These are phyloP conservation scores for Clitopilus passeckerianus DNA, from an alignment of 768 basidiomycete genomes.

Conservation along the genomic window DNA sequence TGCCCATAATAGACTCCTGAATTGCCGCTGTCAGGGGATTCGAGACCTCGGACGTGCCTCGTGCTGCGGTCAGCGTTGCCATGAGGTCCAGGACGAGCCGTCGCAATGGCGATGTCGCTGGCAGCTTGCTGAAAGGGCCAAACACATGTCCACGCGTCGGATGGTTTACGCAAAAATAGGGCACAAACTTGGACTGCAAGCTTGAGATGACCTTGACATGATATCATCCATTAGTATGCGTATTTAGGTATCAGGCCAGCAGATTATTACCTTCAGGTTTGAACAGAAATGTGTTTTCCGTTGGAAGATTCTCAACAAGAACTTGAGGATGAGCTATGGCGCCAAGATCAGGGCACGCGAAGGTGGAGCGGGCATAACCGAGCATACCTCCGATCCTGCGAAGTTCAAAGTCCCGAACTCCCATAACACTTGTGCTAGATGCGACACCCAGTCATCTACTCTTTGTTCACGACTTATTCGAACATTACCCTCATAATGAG, in stretches of 20 bases:
- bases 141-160: constrained; percentile 64
- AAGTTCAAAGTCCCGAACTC: constrained; percentile 64
- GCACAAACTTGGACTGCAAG: constrained; percentile 59
- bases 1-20: neutral
- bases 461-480: constrained; percentile 5
- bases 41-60: constrained; percentile 4
- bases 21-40: neutral
- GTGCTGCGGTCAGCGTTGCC: constrained; percentile 21
- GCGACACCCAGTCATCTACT: constrained; percentile 55
- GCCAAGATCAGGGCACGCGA: constrained; percentile 5
- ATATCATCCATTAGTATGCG: constrained; percentile 4
- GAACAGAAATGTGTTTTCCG: constrained; percentile 40
- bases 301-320: constrained; percentile 59
- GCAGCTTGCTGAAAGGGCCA: constrained; percentile 79
- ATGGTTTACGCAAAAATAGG: constrained; percentile 79
- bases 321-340: constrained; percentile 48
- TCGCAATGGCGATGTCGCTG: constrained; percentile 34
- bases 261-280: constrained; percentile 32
- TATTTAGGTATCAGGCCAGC: neutral
- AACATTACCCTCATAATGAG: constrained; percentile 47
- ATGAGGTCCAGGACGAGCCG: constrained; percentile 64
- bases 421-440: constrained; percentile 83
- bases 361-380: neutral
- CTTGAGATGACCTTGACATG: constrained; percentile 37
- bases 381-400: constrained; percentile 54